phyloP scores from a whole-genome alignment of 2,329 filamentous ascomycete species.

The Fusarium temperatum region DNA sequence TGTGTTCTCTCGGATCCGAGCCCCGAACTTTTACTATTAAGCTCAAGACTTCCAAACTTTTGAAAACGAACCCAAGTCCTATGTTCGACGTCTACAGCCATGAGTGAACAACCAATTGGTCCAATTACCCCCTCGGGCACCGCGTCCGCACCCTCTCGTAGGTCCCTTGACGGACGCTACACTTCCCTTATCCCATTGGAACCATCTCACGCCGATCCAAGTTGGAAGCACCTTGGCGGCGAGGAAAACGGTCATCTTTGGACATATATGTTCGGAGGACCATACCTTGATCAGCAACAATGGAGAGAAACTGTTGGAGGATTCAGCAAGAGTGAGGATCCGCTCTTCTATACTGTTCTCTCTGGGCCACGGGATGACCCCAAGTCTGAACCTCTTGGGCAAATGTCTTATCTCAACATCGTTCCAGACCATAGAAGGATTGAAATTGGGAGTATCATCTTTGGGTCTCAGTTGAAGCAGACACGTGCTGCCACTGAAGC shows the following conservation, averaged over 20 bases:
- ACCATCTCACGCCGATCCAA: conserved; percentile 38
- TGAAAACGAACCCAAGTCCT: too few relatives aligned
- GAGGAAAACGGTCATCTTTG: conserved; percentile 45
- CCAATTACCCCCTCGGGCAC: conserved; percentile 24
- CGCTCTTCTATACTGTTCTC: conserved; percentile 56
- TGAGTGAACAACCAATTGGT: conserved; percentile 30
- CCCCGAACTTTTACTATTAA: background rate
- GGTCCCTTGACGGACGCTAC: conserved; percentile 43
- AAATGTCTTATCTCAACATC: conserved; percentile 57
- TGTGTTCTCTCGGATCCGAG: background rate
- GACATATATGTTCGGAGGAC: conserved; percentile 47
- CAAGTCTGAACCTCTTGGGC: conserved; percentile 51
- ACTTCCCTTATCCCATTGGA: conserved; percentile 45
- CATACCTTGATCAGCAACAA: conserved; percentile 27
- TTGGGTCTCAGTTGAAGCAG: conserved; percentile 59
- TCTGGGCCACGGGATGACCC: conserved; percentile 41
- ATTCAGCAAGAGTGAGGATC: conserved; percentile 45
- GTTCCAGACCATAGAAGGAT: conserved; percentile 58
- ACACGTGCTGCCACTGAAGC: conserved; percentile 67
- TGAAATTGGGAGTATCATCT: conserved; percentile 67
- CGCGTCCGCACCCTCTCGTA: conserved; percentile 27
- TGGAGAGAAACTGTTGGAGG: conserved; percentile 32
- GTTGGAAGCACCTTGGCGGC: conserved; percentile 48
- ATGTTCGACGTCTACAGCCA: background rate
- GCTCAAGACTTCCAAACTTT: background rate